Evolutionary conservation across 2,329 filamentous ascomycete genomes (phyloP), one percentile per base, ranked within the genome.

Genomic region (Aspergillus ustus): DNA sequence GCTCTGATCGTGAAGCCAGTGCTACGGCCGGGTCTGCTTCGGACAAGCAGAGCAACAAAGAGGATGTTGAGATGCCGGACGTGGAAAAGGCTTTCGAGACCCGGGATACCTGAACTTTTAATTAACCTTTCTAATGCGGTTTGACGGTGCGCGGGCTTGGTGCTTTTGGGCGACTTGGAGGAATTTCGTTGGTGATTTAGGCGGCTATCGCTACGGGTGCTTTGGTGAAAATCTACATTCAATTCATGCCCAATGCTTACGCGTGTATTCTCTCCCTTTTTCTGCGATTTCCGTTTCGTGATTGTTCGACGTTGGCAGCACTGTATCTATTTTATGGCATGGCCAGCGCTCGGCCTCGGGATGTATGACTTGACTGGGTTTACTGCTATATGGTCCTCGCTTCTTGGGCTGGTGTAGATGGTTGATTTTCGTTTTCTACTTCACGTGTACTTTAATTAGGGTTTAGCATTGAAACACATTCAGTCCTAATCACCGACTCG

Each of bases 11-110:
- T n/a, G 64, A 62, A 9, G 46, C 70, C 8, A 60, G 54, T 20
- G 59, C 63, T 19, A 56, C 53, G 7, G 65, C 65, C 34, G 66
- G 40, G 19, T 54, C 57, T 2, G 62, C 60, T n/a, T 62, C 60
- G 20, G 64, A 70, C 22, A 55, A 64, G 37, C 64, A 71, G 46
- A 66, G 59, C 29, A 65, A 68, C 48, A 65, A 69, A 31, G 69
- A 71, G 29, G 72, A 73, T 52, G 68, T 72, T 5, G 75, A 77
- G 48, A 78, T 78, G 77, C 64, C 68, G 0, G 76, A 78, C 44
- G 74, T 70, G 7, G 72, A 72, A 57, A 65, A 72, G 31, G 59
- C 65, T 44, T 44, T 68, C 8, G 67, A 66, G 61, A 52, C 52
- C 48, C 69, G 66, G 58, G 68, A 69, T 60, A 31, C 68, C 49